phyloP scores from a whole-genome alignment of 1,284 basidiomycete genomes.

The Schizophyllum commune region DNA sequence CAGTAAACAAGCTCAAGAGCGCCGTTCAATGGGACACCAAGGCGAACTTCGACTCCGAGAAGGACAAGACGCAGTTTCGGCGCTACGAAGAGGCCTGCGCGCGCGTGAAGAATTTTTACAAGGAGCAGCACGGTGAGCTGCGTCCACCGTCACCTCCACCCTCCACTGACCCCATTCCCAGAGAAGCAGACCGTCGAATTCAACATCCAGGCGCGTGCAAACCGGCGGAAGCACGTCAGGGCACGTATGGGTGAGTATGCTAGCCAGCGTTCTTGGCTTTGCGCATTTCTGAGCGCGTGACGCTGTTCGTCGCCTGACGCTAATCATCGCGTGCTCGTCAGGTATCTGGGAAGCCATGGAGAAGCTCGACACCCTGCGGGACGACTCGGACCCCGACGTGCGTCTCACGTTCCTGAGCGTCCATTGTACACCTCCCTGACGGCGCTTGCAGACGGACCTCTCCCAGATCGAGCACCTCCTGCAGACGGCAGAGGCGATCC shows the following conservation, averaged over 20 bases:
- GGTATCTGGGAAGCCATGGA: slow-evolving; percentile 88
- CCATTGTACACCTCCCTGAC: slow-evolving; percentile 10
- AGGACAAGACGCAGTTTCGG: slow-evolving; percentile 72
- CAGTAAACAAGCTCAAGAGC: slow-evolving; percentile 64
- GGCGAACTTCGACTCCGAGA: slow-evolving; percentile 64
- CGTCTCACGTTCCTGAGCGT: slow-evolving; percentile 18
- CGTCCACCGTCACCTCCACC: neutral
- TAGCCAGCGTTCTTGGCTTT: too few species aligned
- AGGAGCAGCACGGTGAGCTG: slow-evolving; percentile 77
- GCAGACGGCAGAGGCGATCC: slow-evolving; percentile 89
- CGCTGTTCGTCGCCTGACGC: neutral
- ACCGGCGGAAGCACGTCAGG: slow-evolving; percentile 58
- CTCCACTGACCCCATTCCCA: slow-evolving; percentile 20
- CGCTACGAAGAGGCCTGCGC: slow-evolving; percentile 78
- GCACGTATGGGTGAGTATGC: slow-evolving; percentile 48
- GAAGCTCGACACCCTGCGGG: slow-evolving; percentile 80
- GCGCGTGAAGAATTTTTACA: slow-evolving; percentile 82
- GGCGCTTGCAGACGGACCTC: slow-evolving; percentile 49
- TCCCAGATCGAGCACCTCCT: slow-evolving; percentile 88
- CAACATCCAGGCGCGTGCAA: slow-evolving; percentile 71
- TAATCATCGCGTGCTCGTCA: slow-evolving; percentile 3
- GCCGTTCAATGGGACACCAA: slow-evolving; percentile 47
- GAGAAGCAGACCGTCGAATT: slow-evolving; percentile 85
- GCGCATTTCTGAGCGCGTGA: too few species aligned
- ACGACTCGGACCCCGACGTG: slow-evolving; percentile 84